phyloP scores from a whole-genome alignment of 2,329 filamentous ascomycete species.

The Talaromyces sp. region DNA sequence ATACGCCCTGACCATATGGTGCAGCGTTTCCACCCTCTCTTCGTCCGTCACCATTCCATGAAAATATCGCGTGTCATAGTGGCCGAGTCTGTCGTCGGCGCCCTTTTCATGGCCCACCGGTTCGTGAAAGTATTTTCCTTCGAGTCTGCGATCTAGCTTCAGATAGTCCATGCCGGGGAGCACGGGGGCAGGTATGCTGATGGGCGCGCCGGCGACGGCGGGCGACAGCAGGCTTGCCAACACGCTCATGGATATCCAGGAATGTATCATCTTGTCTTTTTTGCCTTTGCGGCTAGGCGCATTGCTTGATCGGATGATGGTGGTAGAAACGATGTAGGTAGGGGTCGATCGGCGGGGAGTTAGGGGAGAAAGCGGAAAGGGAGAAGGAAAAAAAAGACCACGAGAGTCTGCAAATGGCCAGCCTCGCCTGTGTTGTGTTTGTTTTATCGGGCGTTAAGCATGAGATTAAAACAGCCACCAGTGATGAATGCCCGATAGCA shows the following conservation, averaged over 20 bases:
- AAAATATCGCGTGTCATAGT: slow-evolving; percentile 74
- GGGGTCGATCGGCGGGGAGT: not conserved
- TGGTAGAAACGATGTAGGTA: not conserved
- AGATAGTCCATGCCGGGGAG: slow-evolving; percentile 7
- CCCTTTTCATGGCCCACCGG: slow-evolving; percentile 41
- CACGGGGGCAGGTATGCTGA: slow-evolving; percentile 1
- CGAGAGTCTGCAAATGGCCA: not conserved
- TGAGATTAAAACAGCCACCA: too few species aligned
- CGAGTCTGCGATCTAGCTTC: slow-evolving; percentile 14
- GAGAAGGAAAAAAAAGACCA: too few species aligned
- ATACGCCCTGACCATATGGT: slow-evolving; percentile 70
- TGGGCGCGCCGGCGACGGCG: slow-evolving; percentile 2
- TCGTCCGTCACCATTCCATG: slow-evolving; percentile 59
- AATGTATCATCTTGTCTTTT: not conserved
- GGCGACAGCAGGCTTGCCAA: not conserved
- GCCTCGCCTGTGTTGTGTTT: not conserved
- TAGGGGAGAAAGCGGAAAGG: not conserved
- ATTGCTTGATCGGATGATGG: not conserved
- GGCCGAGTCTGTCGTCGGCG: slow-evolving; percentile 55
- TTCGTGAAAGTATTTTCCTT: slow-evolving; percentile 63
- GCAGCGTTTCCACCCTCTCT: slow-evolving; percentile 61
- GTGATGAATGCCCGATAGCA: not conserved
- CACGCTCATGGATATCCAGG: not conserved
- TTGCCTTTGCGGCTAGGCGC: not conserved
- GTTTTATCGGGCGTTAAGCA: too few species aligned